Evolutionary conservation across 2,329 filamentous ascomycete genomes (phyloP).

Genomic region (Aspergillus texensis): DNA sequence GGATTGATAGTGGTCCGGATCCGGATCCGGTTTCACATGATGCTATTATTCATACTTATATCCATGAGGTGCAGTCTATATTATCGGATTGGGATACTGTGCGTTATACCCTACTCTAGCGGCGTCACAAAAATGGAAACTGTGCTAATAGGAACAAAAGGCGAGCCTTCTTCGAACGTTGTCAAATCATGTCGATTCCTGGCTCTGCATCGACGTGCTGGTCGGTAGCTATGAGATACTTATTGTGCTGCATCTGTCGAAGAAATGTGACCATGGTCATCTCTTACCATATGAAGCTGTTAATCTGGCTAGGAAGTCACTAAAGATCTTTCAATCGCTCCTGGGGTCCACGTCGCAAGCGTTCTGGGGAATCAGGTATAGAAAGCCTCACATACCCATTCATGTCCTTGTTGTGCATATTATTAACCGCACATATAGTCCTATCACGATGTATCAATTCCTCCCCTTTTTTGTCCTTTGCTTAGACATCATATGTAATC

Average conservation of each 20-base stretch:
- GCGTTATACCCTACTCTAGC: not conserved
- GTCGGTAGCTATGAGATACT: not conserved
- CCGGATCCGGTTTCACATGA: not conserved
- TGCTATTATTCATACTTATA: not conserved
- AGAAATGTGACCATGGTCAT: not conserved
- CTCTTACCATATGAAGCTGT: not conserved
- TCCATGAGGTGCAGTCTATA: not conserved
- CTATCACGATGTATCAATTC: not conserved
- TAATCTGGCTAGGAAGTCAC: not conserved
- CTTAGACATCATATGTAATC: not conserved
- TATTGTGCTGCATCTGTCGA: not conserved
- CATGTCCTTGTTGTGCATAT: not conserved
- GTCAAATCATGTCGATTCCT: not conserved
- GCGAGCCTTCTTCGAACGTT: not conserved
- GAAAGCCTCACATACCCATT: not conserved
- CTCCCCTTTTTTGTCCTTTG: not conserved
- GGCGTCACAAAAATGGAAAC: not conserved
- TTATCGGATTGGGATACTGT: not conserved
- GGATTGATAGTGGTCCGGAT: not conserved
- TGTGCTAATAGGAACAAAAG: not conserved
- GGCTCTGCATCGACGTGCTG: not conserved
- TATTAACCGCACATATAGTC: not conserved
- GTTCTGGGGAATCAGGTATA: not conserved
- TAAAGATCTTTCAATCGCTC: not conserved
- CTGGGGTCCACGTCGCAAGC: not conserved